Evolutionary conservation across 345 rosid genomes (phyloP), one percentile per base, ranked within the genome.

Genomic region (Ceriops decandra): DNA sequence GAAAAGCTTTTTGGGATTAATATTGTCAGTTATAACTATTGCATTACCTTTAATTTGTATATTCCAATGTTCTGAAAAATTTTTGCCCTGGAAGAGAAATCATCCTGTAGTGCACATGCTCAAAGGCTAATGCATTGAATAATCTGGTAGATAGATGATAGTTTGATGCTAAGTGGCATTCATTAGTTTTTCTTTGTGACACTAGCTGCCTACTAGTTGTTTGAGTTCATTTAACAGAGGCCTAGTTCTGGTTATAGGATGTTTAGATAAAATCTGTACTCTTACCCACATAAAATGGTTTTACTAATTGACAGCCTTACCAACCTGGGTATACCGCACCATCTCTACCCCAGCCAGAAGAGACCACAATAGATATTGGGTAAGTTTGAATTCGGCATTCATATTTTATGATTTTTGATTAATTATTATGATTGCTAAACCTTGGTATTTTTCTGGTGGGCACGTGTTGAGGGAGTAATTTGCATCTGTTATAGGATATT

Each of bases 301-400:
- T 75, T 38, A 30, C 36, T 52, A 36, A 26, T 69, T 52, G 8
- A 69, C 63, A 75, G 79, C 70, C 79, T 33, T 75, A 75, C 67
- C 70, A 70, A 52, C 71, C 74, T 70, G 73, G 73, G 36, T 75
- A 75, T 42, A 75, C 79, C 52, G 79, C 79, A n/a, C 74, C 74
- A 28, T 64, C 79, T 42, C 57, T 63, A 2, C 74, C 67, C 7
- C 74, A 62, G 28, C 17, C 56, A 27, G 79, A 75, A 59, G 79
- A 75, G 30, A 24, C 31, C 6, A 3, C 63, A 11, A 70, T 70
- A 32, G 68, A 70, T 46, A 70, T 70, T 58, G 57, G 74, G 74
- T 63, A 70, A 62, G 36, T 42, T 59, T 33, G 47, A 59, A 16
- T 62, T 70, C 20, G 19, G 26, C 32, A 5, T 52, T 24, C 16